These are phyloP conservation scores for Piper betle DNA, from an alignment of 164 flowering plant species.

Conservation along the genomic window DNA sequence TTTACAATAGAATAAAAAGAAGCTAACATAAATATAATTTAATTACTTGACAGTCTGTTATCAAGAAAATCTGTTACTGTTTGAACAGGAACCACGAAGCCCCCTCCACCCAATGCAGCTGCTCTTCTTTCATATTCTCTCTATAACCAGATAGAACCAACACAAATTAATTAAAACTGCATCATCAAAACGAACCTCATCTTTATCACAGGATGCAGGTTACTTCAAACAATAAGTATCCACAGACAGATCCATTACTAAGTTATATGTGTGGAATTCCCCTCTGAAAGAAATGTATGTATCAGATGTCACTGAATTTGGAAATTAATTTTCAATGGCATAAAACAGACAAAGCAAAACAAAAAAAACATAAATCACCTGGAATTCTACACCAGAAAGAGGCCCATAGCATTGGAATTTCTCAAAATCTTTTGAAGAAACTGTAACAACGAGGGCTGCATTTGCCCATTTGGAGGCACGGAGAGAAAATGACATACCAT, in stretches of 20 bases:
- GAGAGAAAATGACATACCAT: slow-evolving; percentile 98
- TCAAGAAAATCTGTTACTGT: slow-evolving; percentile 79
- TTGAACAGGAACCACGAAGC: slow-evolving; percentile 86
- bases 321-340: not conserved
- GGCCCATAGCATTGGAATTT: slow-evolving; percentile 53
- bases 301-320: not conserved
- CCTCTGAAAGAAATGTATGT: not conserved
- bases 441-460: slow-evolving; percentile 88
- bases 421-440: slow-evolving; percentile 64
- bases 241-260: too few relatives aligned
- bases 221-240: too few relatives aligned
- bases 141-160: slow-evolving; percentile 21
- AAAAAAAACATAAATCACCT: slow-evolving; percentile 35
- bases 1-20: not conserved
- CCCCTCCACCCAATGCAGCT: slow-evolving; percentile 87
- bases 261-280: too few relatives aligned
- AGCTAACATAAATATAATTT: not conserved
- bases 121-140: slow-evolving; percentile 75
- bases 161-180: not conserved
- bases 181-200: not conserved
- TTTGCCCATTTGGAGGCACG: slow-evolving; percentile 98
- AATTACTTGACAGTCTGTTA: slow-evolving; percentile 55
- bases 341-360: not conserved
- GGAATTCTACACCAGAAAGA: slow-evolving; percentile 88
- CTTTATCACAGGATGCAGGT: not conserved